Evolutionary conservation across 1,139 yeast genomes (phyloP), one percentile per base, ranked within the genome.

Genomic region (Hansenula lynferdii): DNA sequence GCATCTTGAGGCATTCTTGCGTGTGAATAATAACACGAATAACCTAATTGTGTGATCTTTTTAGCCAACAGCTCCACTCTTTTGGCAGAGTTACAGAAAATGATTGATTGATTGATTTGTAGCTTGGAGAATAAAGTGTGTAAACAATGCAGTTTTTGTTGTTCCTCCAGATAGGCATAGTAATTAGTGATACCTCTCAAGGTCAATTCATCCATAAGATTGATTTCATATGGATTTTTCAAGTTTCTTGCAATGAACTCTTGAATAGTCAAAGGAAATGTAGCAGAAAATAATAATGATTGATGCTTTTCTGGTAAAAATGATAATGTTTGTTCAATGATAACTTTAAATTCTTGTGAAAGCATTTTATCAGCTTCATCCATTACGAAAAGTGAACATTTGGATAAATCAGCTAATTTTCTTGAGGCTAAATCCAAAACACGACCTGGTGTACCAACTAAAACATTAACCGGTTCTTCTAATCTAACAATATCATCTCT

Each of bases 331-430:
- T 87, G 96, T 62, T 86, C 96, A 51, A 92, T 86, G 42, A 90
- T 81, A 29, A 80, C 78, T 52, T 85, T 85, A 63, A 92, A 94
- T 59, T 92, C 98, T 52, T 90, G 80, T 35, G 94, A 80, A 48
- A 92, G 75, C 84, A 92, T 86, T 65, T 92, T 94, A 65, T 92
- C 99, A 39, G 98, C 99, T 70, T 92, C 99, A 64, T 92, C 99
- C 97, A 92, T 90, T 41, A 94, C 82, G 60, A 92, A 90, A 62
- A 89, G 72, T 35, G 86, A 82, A 64, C 97, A 87, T 51, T 84
- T 86, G 37, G 86, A 79, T 47, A 94, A 76, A 59, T 92, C 95
- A 16, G 95, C 96, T 41, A 90, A 73, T 42, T 77, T 73, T 69
- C 96, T 83, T 32, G 92, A 76, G 7, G 97, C 96, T 59, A 92